Percentiles rank a stretch among this genome's conserved stretches.
Conservation (phyloP, 1,284 basidiomycete species). For the Moesziomyces parantarcticus region DNA sequence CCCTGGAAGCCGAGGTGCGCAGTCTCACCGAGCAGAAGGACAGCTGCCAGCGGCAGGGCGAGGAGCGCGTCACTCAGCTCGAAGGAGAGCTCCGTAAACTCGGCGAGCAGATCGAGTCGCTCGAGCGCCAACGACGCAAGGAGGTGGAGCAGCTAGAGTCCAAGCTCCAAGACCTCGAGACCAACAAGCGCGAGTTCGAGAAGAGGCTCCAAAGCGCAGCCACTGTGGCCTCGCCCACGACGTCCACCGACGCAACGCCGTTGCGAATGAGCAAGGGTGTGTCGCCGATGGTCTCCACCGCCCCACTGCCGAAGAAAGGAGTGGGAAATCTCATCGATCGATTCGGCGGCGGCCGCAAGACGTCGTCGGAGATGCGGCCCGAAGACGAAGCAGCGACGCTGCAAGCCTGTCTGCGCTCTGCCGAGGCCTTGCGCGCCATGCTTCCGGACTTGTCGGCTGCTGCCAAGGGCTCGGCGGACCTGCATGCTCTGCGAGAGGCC, state of each 20-base stretch:
- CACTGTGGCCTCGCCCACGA: constrained; percentile 16
- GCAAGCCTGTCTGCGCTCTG: constrained; percentile 26
- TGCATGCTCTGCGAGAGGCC: constrained; percentile 29
- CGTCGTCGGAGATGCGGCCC: constrained; percentile 16
- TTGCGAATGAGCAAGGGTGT: constrained; percentile 10
- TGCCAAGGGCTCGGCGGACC: constrained; percentile 26
- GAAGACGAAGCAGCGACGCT: constrained; percentile 23
- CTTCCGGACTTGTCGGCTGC: constrained; percentile 29
- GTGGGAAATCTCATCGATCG: constrained; percentile 39
- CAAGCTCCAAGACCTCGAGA: constrained; percentile 19
- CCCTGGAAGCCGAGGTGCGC: constrained; percentile 18
- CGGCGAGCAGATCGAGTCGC: constrained; percentile 11
- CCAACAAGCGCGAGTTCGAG: constrained; percentile 23
- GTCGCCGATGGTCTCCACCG: constrained; percentile 11
- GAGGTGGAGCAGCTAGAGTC: constrained; percentile 19
- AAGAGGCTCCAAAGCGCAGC: constrained; percentile 16
- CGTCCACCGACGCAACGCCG: constrained; percentile 13
- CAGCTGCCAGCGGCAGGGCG: constrained; percentile 2
- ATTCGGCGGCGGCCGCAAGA: constrained; percentile 38
- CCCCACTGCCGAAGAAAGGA: constrained; percentile 28
- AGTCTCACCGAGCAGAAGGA: constrained; percentile 14
- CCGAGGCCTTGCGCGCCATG: constrained; percentile 30
- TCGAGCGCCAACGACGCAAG: constrained; percentile 9
- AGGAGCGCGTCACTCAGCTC: constrained; percentile 9
- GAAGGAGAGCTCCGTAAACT: constrained; percentile 12